These are phyloP conservation scores for Trichoderma guizhouense DNA, from an alignment of 2,329 filamentous ascomycete species.

Conservation along the genomic window DNA sequence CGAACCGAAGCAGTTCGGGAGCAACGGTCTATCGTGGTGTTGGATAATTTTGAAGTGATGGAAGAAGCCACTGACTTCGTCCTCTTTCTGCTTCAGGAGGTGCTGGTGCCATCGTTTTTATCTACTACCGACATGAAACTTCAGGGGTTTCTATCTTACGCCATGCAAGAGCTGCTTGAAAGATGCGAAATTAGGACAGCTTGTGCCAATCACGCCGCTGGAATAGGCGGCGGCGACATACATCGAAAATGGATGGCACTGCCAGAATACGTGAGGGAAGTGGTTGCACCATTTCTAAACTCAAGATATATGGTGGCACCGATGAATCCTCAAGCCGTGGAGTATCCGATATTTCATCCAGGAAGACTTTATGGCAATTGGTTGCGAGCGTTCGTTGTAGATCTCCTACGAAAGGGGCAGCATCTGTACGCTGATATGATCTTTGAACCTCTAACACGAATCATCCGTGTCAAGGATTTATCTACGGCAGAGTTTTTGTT, in stretches of 20 bases:
- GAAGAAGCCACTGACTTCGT: constrained; percentile 83
- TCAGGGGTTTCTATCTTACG: constrained; percentile 89
- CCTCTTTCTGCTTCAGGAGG: constrained; percentile 78
- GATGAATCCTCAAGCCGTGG: constrained; percentile 52
- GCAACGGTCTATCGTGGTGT: constrained; percentile 77
- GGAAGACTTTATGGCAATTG: constrained; percentile 72
- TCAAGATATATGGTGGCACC: constrained; percentile 76
- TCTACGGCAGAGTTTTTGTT: constrained; percentile 84
- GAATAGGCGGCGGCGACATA: constrained; percentile 52
- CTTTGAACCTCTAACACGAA: constrained; percentile 76
- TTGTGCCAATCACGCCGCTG: constrained; percentile 40
- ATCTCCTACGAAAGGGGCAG: constrained; percentile 75
- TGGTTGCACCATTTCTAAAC: constrained; percentile 80
- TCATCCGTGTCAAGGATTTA: constrained; percentile 81
- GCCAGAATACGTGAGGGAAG: constrained; percentile 73
- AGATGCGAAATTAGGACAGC: constrained; percentile 69
- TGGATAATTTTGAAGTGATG: constrained; percentile 77
- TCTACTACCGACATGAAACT: constrained; percentile 83
- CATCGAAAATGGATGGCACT: constrained; percentile 75
- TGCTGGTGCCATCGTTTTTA: constrained; percentile 86
- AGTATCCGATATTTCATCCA: constrained; percentile 75
- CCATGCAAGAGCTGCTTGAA: constrained; percentile 86
- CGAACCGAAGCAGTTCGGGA: constrained; percentile 76
- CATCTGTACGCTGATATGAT: constrained; percentile 71
- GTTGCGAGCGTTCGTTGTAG: constrained; percentile 76